Conservation (phyloP, 805 yeast genomes). For the Ogataea pini region DNA sequence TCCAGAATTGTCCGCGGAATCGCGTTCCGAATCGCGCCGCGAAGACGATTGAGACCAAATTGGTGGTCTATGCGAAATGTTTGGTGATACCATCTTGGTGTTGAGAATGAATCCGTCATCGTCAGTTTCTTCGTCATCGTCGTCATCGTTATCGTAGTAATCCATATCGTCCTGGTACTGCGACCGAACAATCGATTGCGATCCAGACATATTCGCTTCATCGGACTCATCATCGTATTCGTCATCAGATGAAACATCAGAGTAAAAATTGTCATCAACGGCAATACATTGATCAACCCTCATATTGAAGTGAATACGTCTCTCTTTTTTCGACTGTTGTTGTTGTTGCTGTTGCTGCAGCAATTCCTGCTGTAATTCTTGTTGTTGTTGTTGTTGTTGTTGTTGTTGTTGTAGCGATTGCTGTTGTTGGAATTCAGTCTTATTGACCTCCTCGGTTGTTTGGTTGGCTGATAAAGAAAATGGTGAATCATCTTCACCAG, state of each 20-base stretch:
- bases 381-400: slow-evolving; percentile 1
- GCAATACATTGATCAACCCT: slow-evolving; percentile 95
- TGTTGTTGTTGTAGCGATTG: neutral
- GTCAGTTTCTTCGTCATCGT: slow-evolving; percentile 29
- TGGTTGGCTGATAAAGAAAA: slow-evolving; percentile 24
- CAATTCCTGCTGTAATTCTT: neutral
- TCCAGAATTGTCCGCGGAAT: slow-evolving; percentile 7
- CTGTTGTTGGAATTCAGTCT: slow-evolving; percentile 3
- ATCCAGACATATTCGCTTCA: slow-evolving; percentile 27
- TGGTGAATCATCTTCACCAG: slow-evolving; percentile 21
- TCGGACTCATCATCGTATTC: slow-evolving; percentile 27
- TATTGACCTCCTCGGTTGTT: slow-evolving; percentile 15
- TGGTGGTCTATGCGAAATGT: slow-evolving; percentile 33
- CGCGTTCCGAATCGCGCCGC: slow-evolving; percentile 14
- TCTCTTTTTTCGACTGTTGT: slow-evolving; percentile 37
- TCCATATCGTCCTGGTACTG: slow-evolving; percentile 25
- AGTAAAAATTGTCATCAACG: slow-evolving; percentile 40
- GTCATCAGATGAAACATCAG: slow-evolving; percentile 30
- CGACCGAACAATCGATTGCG: slow-evolving; percentile 4
- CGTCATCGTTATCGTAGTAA: slow-evolving; percentile 26
- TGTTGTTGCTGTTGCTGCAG: slow-evolving; percentile 3
- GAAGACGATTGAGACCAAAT: slow-evolving; percentile 19
- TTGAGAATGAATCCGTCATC: slow-evolving; percentile 30
- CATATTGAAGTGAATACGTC: slow-evolving; percentile 91
- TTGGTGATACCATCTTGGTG: slow-evolving; percentile 19